Percentiles rank a stretch among this genome's conserved stretches.
phyloP scores from a whole-genome alignment of 2,329 filamentous ascomycete genomes.

The Pyricularia pennisetigena region DNA sequence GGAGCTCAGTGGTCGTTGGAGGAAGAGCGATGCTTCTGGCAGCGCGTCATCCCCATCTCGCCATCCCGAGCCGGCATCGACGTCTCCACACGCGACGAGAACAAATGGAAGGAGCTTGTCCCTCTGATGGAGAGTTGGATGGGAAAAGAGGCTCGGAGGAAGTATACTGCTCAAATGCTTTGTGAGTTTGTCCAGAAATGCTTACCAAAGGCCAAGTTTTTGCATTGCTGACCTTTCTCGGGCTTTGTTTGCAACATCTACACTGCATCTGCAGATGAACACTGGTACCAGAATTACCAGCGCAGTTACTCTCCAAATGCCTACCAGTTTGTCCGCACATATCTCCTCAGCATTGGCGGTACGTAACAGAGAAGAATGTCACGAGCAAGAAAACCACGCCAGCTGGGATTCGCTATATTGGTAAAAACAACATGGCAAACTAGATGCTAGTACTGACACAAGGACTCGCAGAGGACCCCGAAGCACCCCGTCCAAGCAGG shows the following conservation, averaged over 20 bases:
- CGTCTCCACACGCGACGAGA: conserved; percentile 5
- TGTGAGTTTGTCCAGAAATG: conserved; percentile 15
- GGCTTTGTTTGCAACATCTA: background rate
- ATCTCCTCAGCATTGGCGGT: background rate
- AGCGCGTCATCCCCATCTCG: conserved; percentile 2
- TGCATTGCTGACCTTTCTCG: background rate
- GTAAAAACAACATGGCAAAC: background rate
- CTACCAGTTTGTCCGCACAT: background rate
- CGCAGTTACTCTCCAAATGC: conserved; percentile 16
- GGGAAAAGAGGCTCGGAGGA: conserved; percentile 12
- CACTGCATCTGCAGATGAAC: conserved; percentile 16
- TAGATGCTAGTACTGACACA: background rate
- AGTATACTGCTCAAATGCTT: conserved; percentile 16
- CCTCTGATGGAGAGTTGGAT: conserved; percentile 12
- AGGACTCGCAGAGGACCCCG: background rate
- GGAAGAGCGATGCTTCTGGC: conserved; percentile 1
- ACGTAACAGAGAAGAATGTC: background rate
- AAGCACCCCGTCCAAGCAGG: background rate
- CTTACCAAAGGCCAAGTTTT: background rate
- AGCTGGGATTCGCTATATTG: no score
- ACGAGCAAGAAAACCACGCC: no score
- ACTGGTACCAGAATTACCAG: conserved; percentile 20
- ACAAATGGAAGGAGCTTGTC: conserved; percentile 13
- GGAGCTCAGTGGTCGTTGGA: conserved; percentile 1
- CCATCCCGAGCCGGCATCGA: background rate